Evolutionary conservation across 2,329 filamentous ascomycete species (phyloP), one percentile per base, ranked within the genome.

Genomic region (Scortechinia acanthostroma): DNA sequence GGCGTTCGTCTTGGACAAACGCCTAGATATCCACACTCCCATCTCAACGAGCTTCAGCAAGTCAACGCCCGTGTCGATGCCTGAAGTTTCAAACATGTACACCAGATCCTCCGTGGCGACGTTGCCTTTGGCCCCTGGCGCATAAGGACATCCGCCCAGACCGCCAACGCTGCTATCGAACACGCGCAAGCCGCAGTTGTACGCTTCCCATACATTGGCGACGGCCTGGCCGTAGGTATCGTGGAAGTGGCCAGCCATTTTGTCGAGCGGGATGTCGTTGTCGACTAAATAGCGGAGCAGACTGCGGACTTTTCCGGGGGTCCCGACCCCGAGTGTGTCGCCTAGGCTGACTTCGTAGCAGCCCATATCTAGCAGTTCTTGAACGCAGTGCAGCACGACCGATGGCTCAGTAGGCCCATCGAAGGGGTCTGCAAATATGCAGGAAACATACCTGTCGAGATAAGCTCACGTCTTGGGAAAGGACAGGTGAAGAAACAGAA

Each of bases 151-250:
- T 0, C 83, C 83, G 2, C 83, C 83, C 0, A 87, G 64, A 0
- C 83, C 83, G 1, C 70, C 78, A 2, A 86, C 77, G 10, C 80
- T 81, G 46, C 75, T 75, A 53, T 87, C 83, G 52, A 87, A 87
- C 0, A 76, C 76, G 10, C 79, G 62, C 13, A 87, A 66, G 1
- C 83, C 83, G 49, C 76, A 72, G 43, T 79, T 73, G 16, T 86
- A 73, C 2, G 77, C 76, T 16, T 82, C 72, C 51, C 82, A 74
- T 0, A 76, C 75, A 54, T 87, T 87, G 2, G 81, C 76, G 2
- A 85, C 65, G 1, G 80, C 83, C 55, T 83, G 78, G 3, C 82
- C 83, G 54, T 84, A 86, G 0, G 83, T 87, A 53, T 88, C 83
- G 53, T 88, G 83, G 55, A 87, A 87, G 56, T 88, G 83, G 48